Evolutionary conservation across 345 rosid genomes (phyloP), one percentile per base, ranked within the genome.

Genomic region (Odontarrhena argentea): DNA sequence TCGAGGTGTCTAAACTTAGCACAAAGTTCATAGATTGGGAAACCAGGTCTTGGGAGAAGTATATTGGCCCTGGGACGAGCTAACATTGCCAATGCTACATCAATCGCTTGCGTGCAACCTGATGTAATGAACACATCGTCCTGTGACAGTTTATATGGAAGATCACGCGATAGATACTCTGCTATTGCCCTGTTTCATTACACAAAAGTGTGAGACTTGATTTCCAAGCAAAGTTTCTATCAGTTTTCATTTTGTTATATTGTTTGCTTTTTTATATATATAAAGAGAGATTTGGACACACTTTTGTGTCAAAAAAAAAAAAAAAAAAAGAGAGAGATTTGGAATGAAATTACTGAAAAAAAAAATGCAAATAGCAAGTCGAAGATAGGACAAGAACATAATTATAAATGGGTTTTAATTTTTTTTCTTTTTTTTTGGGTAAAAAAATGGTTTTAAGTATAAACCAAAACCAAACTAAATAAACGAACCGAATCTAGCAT

Each of bases 41-140:
- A 93, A 10, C 98, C 94, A 6, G 98, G 97, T 76, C 84, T 83
- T 6, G 97, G 97, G 50, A 90, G 80, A 71, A 94, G 74, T 46
- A 94, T 76, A 67, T 93, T 90, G 0, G 98, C 94, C 34, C 86
- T 83, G 0, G 97, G 96, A 15, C 78, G 80, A 15, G 91, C 85
- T 26, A 94, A 82, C 93, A 88, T 84, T 0, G 92, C 76, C 59
- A 94, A 62, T 11, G 97, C 89, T 34, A 88, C 97, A 70, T 94
- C 99, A 7, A 94, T 94, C 0, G 96, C 97, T 81, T 94, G 97
- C 0, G 97, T 88, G 88, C 97, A 90, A 38, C 97, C 99, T 0
- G 95, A 90, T 14, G 97, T 94, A 28, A 90, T 35, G 59, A 90
- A 93, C 11, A 90, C 95, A 69, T 94, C 99, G 34, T 90, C 92